phyloP scores from a whole-genome alignment of 2,329 filamentous ascomycete species.

The Alternaria sp. region DNA sequence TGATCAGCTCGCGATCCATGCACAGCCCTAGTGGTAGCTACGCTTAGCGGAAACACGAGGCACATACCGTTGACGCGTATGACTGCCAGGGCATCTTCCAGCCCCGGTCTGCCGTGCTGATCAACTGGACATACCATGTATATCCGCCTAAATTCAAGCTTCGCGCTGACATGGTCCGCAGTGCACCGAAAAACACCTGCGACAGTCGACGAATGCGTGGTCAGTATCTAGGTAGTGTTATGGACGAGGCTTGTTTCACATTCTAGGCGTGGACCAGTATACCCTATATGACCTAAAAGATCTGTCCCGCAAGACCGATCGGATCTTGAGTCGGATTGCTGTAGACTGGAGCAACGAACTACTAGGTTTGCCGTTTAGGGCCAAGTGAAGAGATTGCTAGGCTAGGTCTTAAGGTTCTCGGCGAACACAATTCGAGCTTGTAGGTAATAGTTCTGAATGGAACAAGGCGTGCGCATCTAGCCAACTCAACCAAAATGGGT shows the following conservation, averaged over 20 bases:
- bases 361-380: constrained; percentile 11
- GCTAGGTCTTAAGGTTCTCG: constrained; percentile 2
- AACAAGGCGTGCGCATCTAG: neutral
- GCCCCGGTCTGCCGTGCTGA: constrained; percentile 34
- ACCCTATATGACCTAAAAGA: neutral
- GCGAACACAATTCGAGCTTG: constrained; percentile 1
- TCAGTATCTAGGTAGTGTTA: neutral
- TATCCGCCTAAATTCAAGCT: constrained; percentile 5
- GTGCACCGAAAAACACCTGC: neutral
- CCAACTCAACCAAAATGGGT: neutral
- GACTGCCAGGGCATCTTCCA: constrained; percentile 12
- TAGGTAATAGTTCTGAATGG: neutral
- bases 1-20: constrained; percentile 37
- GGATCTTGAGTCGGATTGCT: constrained; percentile 6
- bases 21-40: constrained; percentile 25
- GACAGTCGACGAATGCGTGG: neutral
- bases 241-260: neutral
- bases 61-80: constrained; percentile 26
- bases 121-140: constrained; percentile 21
- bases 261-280: neutral
- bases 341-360: neutral
- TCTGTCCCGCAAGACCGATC: constrained; percentile 20
- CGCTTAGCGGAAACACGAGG: constrained; percentile 25
- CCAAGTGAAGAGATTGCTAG: constrained; percentile 17
- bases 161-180: neutral